Base-by-base conservation (phyloP, 1,284 basidiomycete genomes). In the Thelephora terrestris region DNA sequence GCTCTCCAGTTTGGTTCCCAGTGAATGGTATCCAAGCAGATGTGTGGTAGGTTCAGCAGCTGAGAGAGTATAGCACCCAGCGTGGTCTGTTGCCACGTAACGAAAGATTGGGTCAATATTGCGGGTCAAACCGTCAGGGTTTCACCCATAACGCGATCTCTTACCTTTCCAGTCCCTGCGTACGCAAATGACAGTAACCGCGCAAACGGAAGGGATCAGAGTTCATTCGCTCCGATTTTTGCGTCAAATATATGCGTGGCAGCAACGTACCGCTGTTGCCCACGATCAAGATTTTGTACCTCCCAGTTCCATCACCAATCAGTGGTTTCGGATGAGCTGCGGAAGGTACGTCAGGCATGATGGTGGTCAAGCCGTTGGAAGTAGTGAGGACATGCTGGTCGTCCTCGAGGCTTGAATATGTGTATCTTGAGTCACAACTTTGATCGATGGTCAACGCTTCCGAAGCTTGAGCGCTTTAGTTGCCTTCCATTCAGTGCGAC, bases 231-330 rank as follows among this genome's bases (percentile, higher is more conserved):
- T 32, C 14, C 14, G 7, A 12, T 14, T 32, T 32, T 32, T 32
- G 3, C 7, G 7, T 32, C 29, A 14, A 2, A 17, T 23, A 18
- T 7, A 12, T 45, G 38, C 27, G 14, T 21, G 17, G 48, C 14
- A 32, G 29, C 17, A n/a, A 43, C 64, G 29, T 62, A 76, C 76
- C 77, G 58, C 72, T 74, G 55, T 81, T 80, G 37, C 78, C 78
- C 12, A 75, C 59, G 10, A 81, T 53, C 36, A 71, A 66, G 38
- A 81, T 61, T 47, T 66, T 71, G 54, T 73, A 80, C 4, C 55
- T 61, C 1, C 77, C 76, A 4, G 67, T 48, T 12, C 57, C 64
- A 52, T 78, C 73, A 37, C 79, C 77, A 14, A 69, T 59, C 10
- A 80, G 63, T 44, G 76, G 66, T 10, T 32, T 32, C 29, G 14